Base-by-base conservation (phyloP, 2,329 filamentous ascomycete genomes). In the Alternaria infectoria region DNA sequence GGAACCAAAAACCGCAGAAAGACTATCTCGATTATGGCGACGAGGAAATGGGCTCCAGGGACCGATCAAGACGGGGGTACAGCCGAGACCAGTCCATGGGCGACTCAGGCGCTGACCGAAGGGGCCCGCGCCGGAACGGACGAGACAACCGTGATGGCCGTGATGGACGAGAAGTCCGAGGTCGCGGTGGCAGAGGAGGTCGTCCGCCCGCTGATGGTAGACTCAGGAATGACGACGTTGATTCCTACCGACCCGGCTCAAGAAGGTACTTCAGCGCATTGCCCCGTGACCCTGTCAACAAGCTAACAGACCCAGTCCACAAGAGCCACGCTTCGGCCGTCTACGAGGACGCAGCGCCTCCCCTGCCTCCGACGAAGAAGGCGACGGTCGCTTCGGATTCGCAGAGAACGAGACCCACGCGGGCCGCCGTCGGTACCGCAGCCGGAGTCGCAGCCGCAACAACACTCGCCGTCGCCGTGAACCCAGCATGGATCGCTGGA, bases 41-140 rank as follows among this genome's bases (percentile, higher is more conserved):
- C 10, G 72, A 73, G 28, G 74, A 72, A 1, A 66, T 58, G 26
- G 66, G 57, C 21, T 67, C 65, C n/a, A 63, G 67, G 28, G 66
- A 77, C 23, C 64, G 55, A 40, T 23, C 26, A 45, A 70, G 69
- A 51, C 62, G 73, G 55, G 68, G 75, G 69, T 73, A 64, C 52
- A 76, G 83, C 0, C 95, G 93, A 70, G 89, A 91, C 71, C 91
- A 89, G 36, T 91, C 88, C 73, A 91, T 97, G 84, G 97, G 96
- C 79, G 93, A 97, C 72, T 69, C 71, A 8, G 69, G 70, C 10
- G 67, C 65, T 25, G 71, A 76, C 11, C 66, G 68, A 49, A 65
- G 72, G 52, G 70, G 74, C 49, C 68, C 72, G 45, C 68, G 67
- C 43, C 70, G 71, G 23, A 69, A 74, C 47, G 68, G 68, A 55